These are phyloP conservation scores for Mimosa bimucronata DNA, from an alignment of 306 rosid genomes.

Conservation along the genomic window DNA sequence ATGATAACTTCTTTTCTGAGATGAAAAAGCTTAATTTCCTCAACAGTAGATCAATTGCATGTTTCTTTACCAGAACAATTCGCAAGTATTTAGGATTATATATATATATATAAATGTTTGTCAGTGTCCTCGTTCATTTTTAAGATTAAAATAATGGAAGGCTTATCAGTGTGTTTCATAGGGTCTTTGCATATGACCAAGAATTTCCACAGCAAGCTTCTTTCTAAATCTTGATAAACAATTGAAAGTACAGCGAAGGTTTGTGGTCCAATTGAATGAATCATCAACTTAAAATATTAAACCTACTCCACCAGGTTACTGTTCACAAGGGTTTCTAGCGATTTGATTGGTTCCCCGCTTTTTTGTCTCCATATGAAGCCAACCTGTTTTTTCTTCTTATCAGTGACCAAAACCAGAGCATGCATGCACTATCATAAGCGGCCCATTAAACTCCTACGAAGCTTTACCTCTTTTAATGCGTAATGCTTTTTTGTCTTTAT, in stretches of 20 bases:
- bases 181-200: conserved; percentile 43
- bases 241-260: conserved; percentile 19
- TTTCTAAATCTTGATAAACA: conserved; percentile 31
- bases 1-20: no score
- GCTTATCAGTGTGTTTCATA: conserved; percentile 44
- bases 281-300: neutral
- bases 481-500: no score
- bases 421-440: no score
- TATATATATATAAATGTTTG: neutral
- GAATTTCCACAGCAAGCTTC: conserved; percentile 46
- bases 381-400: no score
- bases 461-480: no score
- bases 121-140: conserved; percentile 6
- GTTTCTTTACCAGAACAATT: neutral
- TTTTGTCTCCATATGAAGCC: no score
- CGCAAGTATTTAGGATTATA: neutral
- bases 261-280: conserved; percentile 62
- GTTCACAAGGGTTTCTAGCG: conserved; percentile 8
- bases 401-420: no score
- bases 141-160: conserved; percentile 47
- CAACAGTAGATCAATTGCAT: no score
- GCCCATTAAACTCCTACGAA: no score
- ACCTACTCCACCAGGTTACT: conserved; percentile 42
- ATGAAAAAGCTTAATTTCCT: no score
- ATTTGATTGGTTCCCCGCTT: no score